phyloP scores from a whole-genome alignment of 192 early-diverging fungal species.

The Gigaspora rosea region DNA sequence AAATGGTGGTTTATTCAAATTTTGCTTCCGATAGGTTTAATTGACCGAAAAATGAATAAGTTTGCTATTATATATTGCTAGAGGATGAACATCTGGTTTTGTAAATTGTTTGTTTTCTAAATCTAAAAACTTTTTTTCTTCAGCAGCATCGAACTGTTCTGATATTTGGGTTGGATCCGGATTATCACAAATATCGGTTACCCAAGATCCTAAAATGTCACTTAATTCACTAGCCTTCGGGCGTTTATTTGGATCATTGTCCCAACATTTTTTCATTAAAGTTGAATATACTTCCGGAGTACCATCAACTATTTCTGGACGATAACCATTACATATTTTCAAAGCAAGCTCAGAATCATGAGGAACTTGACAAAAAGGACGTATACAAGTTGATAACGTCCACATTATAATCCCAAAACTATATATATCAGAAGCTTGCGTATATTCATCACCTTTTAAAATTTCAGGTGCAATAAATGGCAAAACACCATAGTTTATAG shows the following conservation, averaged over 20 bases:
- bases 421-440: constrained; percentile 38
- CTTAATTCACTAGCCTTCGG: background rate
- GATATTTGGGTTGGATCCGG: background rate
- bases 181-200: background rate
- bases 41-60: too few species aligned
- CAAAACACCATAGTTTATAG: constrained; percentile 33
- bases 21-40: too few species aligned
- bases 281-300: constrained; percentile 39
- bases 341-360: constrained; percentile 31
- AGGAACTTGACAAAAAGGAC: constrained; percentile 37
- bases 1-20: too few species aligned
- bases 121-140: constrained; percentile 3
- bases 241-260: constrained; percentile 33
- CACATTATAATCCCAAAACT: constrained; percentile 49
- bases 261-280: constrained; percentile 44
- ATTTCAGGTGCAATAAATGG: constrained; percentile 44
- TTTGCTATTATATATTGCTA: background rate
- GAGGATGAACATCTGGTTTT: background rate
- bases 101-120: constrained; percentile 2
- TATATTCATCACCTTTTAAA: background rate
- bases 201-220: background rate
- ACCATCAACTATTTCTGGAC: constrained; percentile 40
- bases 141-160: background rate
- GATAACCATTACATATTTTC: constrained; percentile 37
- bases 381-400: constrained; percentile 41